Conservation (phyloP, 768 basidiomycete species). For the Leccinum subgranulosum region DNA sequence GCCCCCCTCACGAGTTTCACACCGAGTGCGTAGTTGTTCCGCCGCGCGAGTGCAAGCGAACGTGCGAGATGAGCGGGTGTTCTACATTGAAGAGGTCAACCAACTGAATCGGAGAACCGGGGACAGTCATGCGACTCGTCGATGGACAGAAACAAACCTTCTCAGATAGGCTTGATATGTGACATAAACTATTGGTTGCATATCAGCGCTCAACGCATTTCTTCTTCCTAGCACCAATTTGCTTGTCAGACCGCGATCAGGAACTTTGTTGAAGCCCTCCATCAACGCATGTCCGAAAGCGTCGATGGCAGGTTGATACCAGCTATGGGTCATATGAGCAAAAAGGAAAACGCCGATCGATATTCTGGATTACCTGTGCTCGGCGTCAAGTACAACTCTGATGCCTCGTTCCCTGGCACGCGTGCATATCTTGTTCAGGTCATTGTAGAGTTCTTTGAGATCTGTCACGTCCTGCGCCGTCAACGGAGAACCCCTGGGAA, state of each 20-base stretch:
- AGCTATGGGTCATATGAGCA: constrained; percentile 33
- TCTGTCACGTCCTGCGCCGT: constrained; percentile 54
- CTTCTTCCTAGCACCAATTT: constrained; percentile 3
- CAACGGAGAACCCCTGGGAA: constrained; percentile 31
- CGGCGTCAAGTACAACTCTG: constrained; percentile 79
- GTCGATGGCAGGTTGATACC: constrained; percentile 80
- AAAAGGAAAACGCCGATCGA: not conserved
- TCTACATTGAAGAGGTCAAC: constrained; percentile 33
- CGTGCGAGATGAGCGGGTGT: constrained; percentile 66
- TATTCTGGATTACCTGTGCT: constrained; percentile 52
- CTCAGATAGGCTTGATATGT: constrained; percentile 90
- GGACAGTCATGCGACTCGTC: not conserved
- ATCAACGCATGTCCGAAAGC: constrained; percentile 73
- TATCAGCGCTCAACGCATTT: constrained; percentile 4
- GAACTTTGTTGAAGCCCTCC: constrained; percentile 64
- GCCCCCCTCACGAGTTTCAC: constrained; percentile 93
- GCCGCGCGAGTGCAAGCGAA: constrained; percentile 61
- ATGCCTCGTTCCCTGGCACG: constrained; percentile 62
- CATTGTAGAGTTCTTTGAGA: constrained; percentile 57
- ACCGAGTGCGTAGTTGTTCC: constrained; percentile 70
- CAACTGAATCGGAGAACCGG: not conserved
- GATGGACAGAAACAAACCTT: constrained; percentile 40
- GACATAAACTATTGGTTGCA: constrained; percentile 73
- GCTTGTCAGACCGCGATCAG: constrained; percentile 1
- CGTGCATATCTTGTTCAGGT: constrained; percentile 62